Base-by-base conservation (phyloP, 2,329 filamentous ascomycete species). In the Laburnicola sp. region DNA sequence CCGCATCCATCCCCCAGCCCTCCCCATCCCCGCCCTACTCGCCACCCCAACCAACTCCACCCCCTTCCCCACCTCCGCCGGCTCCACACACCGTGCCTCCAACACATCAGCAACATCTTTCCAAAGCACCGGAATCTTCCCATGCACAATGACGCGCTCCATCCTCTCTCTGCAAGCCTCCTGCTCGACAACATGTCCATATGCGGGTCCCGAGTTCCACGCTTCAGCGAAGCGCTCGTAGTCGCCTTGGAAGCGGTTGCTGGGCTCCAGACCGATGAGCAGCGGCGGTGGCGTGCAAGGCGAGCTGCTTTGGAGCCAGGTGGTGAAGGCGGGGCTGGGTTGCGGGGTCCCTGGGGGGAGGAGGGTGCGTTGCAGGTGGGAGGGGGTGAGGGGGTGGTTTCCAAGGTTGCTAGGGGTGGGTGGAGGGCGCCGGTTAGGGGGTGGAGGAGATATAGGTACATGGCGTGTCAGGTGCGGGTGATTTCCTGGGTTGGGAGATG, bases 191-290 rank as follows among this genome's bases (percentile, higher is more conserved):
- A 16, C 16, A 16, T 16, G 16, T 16, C 16, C 16, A 16, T 16
- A 16, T 16, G 16, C 16, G 16, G 16, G 16, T 16, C 16, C 16
- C 16, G 16, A 16, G 16, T 16, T 45, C 31, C 27, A 45, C 11
- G 35, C 35, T n/a, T 27, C 22, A 3, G 42, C 42, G 42, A 36
- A 36, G n/a, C 32, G 42, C 6, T 45, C 42, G 31, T 45, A 45
- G 42, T 45, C 42, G 23, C 28, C 42, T 11, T 45, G 10, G 32
- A 45, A 45, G 42, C 42, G 42, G 42, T 45, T 45, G 7, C 23
- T 35, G 4, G 42, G 31, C 6, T 35, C 23, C 11, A 45, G 42
- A 10, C 42, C 31, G 3, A 32, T 26, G 4, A 45, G 10, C 7
- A 2, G 16, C 3, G 30, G 42, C 9, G 4, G 31, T 10, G 22